These are phyloP conservation scores for Dactylellina leptospora DNA, from an alignment of 2,329 filamentous ascomycete species.

Conservation along the genomic window DNA sequence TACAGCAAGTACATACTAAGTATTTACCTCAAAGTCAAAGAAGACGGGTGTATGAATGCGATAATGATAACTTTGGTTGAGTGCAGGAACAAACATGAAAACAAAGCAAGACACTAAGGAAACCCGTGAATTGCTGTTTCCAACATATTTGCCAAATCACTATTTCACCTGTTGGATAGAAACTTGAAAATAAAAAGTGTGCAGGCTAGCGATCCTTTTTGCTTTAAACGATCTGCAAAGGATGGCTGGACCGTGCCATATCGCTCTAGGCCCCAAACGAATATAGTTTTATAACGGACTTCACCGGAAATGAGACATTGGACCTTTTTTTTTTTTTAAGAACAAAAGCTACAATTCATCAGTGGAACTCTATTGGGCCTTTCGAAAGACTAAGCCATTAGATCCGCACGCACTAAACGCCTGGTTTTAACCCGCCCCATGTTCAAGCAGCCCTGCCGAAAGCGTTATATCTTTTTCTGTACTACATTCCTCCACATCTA, in stretches of 20 bases:
- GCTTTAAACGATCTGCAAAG: too few species aligned
- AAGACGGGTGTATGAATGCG: too few species aligned
- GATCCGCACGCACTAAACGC: neutral
- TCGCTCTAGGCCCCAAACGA: too few species aligned
- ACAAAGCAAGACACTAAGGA: neutral
- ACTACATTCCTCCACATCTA: slow-evolving; percentile 5
- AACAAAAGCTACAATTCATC: slow-evolving; percentile 4
- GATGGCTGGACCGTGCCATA: too few species aligned
- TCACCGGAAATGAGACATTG: slow-evolving; percentile 40
- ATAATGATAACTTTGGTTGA: too few species aligned
- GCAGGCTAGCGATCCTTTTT: too few species aligned
- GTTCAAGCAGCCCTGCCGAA: neutral
- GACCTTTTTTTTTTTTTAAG: slow-evolving; percentile 29
- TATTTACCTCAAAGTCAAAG: too few species aligned
- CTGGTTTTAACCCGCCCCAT: neutral
- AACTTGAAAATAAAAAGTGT: too few species aligned
- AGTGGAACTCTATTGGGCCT: too few species aligned
- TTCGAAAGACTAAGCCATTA: too few species aligned
- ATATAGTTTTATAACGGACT: slow-evolving; percentile 29
- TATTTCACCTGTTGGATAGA: neutral
- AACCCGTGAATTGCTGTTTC: neutral
- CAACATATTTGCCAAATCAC: neutral
- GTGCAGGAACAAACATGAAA: too few species aligned
- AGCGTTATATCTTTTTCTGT: slow-evolving; percentile 1
- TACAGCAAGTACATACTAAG: too few species aligned